A percentile compares a stretch with the other conserved stretches of the same genome.
phyloP scores from a whole-genome alignment of 1,284 basidiomycete species.

The Fomitopsis palustris region DNA sequence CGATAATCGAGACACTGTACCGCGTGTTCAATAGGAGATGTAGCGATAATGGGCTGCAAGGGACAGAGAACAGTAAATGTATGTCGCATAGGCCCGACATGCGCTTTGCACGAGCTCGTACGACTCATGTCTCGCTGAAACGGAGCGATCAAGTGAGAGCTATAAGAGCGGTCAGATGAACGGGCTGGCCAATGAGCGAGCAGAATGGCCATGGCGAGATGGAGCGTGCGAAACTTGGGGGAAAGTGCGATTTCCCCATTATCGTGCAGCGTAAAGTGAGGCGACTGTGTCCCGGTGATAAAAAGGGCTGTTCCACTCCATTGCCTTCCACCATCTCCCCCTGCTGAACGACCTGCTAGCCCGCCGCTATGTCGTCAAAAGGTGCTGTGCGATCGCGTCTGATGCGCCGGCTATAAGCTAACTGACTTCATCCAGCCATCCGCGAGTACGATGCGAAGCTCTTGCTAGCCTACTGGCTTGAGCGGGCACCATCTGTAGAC shows the following conservation, averaged over 20 bases:
- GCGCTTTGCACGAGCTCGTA: background rate
- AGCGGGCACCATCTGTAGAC: slow-evolving; percentile 71
- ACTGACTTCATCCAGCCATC: slow-evolving; percentile 54
- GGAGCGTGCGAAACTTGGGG: slow-evolving; percentile 8
- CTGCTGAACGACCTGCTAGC: background rate
- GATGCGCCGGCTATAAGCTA: background rate
- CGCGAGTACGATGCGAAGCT: slow-evolving; percentile 96
- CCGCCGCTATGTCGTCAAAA: slow-evolving; percentile 2
- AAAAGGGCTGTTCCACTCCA: slow-evolving; percentile 9
- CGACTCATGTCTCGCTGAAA: background rate
- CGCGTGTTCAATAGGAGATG: background rate
- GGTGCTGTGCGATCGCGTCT: background rate
- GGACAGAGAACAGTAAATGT: background rate
- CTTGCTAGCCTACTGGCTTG: slow-evolving; percentile 90
- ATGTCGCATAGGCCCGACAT: background rate
- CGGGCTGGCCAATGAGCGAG: background rate
- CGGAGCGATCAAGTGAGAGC: background rate
- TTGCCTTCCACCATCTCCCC: background rate
- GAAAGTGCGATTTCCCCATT: slow-evolving; percentile 17
- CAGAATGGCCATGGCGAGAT: slow-evolving; percentile 4
- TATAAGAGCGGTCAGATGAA: background rate
- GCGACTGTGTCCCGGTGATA: slow-evolving; percentile 19
- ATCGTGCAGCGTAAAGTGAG: slow-evolving; percentile 17
- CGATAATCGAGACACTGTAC: background rate
- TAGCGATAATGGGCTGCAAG: background rate